phyloP scores from a whole-genome alignment of 345 rosid genomes.

The Citrus reticulata region DNA sequence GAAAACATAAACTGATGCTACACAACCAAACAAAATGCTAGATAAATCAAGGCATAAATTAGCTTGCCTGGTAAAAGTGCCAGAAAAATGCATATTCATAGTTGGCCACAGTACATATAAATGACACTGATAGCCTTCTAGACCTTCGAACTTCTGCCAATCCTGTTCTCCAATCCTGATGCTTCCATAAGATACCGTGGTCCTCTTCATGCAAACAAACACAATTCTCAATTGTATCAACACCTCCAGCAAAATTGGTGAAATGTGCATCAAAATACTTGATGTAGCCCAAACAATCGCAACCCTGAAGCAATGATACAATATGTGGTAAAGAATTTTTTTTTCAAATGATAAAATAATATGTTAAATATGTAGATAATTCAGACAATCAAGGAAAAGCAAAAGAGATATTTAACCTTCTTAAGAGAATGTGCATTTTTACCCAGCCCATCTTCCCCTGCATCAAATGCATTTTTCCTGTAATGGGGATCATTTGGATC shows the following conservation, averaged over 20 bases:
- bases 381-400: not conserved
- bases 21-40: conserved; percentile 3
- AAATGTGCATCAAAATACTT: conserved; percentile 80
- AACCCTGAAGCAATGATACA: conserved; percentile 42
- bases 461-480: conserved; percentile 76
- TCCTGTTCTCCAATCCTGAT: conserved; percentile 87
- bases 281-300: conserved; percentile 70
- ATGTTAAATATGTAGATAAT: not conserved
- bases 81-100: conserved; percentile 74
- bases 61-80: conserved; percentile 76
- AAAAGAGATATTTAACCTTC: conserved; percentile 34
- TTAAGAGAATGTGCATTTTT: conserved; percentile 79
- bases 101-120: conserved; percentile 70
- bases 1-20: conserved; percentile 1
- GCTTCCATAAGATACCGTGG: conserved; percentile 76
- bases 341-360: not conserved
- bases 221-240: conserved; percentile 72
- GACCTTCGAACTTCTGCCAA: conserved; percentile 79
- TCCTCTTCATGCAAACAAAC: conserved; percentile 84
- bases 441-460: conserved; percentile 83
- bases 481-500: conserved; percentile 84
- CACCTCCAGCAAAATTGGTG: conserved; percentile 70
- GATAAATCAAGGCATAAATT: not conserved
- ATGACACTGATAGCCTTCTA: conserved; percentile 60
- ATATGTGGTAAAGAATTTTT: not conserved